Evolutionary conservation across 169 alveolate species (phyloP).

Genomic region (Cryptosporidium ubiquitum): DNA sequence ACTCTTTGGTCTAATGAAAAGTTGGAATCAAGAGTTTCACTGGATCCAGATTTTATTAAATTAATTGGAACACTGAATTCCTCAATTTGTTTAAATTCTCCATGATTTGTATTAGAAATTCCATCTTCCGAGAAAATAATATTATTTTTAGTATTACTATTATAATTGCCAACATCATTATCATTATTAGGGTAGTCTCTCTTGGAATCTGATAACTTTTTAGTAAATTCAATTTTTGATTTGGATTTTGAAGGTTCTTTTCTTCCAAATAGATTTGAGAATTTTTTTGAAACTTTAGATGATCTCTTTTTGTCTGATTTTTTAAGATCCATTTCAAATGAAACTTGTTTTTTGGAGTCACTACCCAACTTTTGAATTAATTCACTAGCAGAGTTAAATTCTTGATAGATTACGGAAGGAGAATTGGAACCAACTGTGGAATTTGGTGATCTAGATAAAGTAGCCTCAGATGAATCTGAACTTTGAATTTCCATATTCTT

Average conservation of each 20-base stretch:
- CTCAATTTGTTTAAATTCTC: not conserved
- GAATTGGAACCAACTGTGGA: not conserved
- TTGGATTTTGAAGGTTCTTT: not conserved
- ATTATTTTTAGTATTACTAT: not conserved
- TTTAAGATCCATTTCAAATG: slow-evolving; percentile 18
- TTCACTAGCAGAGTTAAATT: not conserved
- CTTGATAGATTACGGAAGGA: not conserved
- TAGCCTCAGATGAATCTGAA: not conserved
- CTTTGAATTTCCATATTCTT: not conserved
- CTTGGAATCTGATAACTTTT: not conserved
- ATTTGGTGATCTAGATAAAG: not conserved
- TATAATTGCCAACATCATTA: not conserved
- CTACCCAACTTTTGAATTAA: not conserved
- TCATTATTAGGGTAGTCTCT: not conserved
- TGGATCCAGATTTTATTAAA: not conserved
- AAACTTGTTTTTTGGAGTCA: slow-evolving; percentile 9
- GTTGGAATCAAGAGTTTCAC: slow-evolving; percentile 12
- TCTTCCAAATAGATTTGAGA: not conserved
- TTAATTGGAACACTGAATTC: not conserved
- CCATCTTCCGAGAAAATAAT: not conserved
- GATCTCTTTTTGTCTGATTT: not conserved
- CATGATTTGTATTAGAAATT: not conserved
- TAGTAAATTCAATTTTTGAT: not conserved
- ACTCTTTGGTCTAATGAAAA: slow-evolving; percentile 55
- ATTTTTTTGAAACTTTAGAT: not conserved